Percentiles rank a stretch among this genome's conserved stretches.
phyloP scores from a whole-genome alignment of 306 rosid genomes.

The Oxytropis ochrocephala region DNA sequence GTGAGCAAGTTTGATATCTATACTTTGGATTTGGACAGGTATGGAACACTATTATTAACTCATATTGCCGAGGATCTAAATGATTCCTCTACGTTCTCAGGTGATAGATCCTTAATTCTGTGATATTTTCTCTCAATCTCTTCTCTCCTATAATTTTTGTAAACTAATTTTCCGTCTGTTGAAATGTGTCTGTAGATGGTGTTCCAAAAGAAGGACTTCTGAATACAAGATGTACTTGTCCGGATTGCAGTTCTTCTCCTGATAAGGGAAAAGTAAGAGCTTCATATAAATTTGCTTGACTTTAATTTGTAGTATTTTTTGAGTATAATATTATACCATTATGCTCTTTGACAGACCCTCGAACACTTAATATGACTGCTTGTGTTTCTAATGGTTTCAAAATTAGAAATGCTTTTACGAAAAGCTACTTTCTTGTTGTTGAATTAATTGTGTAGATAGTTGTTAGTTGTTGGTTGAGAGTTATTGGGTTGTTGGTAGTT shows the following conservation, averaged over 20 bases:
- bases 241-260: constrained; percentile 65
- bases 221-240: constrained; percentile 76
- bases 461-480: no score
- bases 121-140: not conserved
- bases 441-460: no score
- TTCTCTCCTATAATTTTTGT: not conserved
- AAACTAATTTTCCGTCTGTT: not conserved
- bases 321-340: not conserved
- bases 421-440: not conserved
- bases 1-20: constrained; percentile 22
- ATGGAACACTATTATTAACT: constrained; percentile 74
- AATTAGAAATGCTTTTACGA: not conserved
- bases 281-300: not conserved
- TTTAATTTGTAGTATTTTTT: not conserved
- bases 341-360: not conserved
- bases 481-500: no score
- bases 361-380: not conserved
- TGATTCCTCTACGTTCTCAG: constrained; percentile 73
- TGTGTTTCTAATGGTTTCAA: not conserved
- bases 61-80: constrained; percentile 77
- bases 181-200: constrained; percentile 57
- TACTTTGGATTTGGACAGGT: constrained; percentile 46
- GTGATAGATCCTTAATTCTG: constrained; percentile 36
- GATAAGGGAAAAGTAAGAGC: constrained; percentile 82
- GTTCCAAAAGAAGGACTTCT: constrained; percentile 95